Conservation (phyloP, 106 monocot species). For the Acorus gramineus region DNA sequence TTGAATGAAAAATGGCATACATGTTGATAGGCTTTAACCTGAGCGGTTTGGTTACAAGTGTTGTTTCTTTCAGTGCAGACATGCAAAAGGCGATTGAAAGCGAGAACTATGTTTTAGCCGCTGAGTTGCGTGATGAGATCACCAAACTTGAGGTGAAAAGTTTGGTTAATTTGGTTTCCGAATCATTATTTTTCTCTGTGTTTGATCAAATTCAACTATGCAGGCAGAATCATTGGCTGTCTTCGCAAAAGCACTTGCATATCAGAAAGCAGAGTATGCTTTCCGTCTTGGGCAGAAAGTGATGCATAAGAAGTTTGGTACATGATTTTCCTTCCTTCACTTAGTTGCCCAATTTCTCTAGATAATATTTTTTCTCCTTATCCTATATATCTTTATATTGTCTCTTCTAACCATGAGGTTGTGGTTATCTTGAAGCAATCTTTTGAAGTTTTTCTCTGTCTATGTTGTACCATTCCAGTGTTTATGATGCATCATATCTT, state of each 20-base stretch:
- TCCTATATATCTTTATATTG: too few species aligned
- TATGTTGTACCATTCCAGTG: too few species aligned
- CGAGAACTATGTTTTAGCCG: constrained; percentile 72
- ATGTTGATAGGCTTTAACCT: too few species aligned
- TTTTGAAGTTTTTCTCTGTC: too few species aligned
- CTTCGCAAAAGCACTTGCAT: constrained; percentile 83
- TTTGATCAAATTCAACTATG: not conserved
- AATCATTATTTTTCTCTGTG: not conserved
- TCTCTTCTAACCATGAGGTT: too few species aligned
- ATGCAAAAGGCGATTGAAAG: constrained; percentile 73
- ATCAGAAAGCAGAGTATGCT: constrained; percentile 68
- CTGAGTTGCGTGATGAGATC: constrained; percentile 74
- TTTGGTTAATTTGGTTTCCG: not conserved
- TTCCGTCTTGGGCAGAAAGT: constrained; percentile 93
- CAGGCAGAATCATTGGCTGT: constrained; percentile 82
- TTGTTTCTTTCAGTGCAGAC: constrained; percentile 57
- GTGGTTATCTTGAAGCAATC: too few species aligned
- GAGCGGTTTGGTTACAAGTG: too few species aligned
- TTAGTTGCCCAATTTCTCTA: too few species aligned
- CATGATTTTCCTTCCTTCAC: not conserved
- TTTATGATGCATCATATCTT: too few species aligned
- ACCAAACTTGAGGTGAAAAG: constrained; percentile 66
- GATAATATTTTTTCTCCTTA: too few species aligned
- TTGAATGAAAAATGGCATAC: too few species aligned
- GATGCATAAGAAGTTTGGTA: constrained; percentile 73